Evolutionary conservation across 2,329 filamentous ascomycete species (phyloP).

Genomic region (Cadophora gregata): DNA sequence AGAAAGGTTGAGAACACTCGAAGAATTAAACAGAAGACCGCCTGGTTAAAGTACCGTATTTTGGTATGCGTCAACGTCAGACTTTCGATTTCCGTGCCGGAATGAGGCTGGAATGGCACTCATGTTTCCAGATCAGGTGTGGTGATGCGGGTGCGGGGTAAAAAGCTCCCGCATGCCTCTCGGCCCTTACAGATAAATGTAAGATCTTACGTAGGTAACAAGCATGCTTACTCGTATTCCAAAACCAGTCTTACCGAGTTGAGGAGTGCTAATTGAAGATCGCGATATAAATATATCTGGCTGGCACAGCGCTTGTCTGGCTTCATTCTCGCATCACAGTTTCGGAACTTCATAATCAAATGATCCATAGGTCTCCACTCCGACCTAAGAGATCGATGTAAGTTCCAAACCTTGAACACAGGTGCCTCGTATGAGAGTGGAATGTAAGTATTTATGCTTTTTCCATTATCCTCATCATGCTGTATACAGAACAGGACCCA

Average conservation of each 20-base stretch:
- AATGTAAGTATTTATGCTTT: slow-evolving; percentile 25
- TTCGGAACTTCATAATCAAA: not conserved
- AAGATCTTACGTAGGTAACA: not conserved
- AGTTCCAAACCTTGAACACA: not conserved
- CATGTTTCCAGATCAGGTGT: not conserved
- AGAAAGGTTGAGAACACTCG: not conserved
- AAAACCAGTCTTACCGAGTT: not conserved
- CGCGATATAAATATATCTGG: not conserved
- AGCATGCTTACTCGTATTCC: not conserved
- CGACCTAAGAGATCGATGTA: not conserved
- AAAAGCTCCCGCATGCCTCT: not conserved
- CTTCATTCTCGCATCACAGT: not conserved
- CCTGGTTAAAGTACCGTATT: not conserved
- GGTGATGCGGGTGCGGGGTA: not conserved
- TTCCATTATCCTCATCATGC: slow-evolving; percentile 27
- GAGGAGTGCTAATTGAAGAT: not conserved
- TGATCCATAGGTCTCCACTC: not conserved
- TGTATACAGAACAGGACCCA: slow-evolving; percentile 28
- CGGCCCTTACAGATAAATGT: not conserved
- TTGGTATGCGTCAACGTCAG: not conserved
- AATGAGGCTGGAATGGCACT: not conserved
- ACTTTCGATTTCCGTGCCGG: not conserved
- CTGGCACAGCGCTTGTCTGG: not conserved
- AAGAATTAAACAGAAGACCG: not conserved
- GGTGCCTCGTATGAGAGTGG: not conserved